Evolutionary conservation across 352 stramenopile genomes (phyloP).

Genomic region (Pythium myriotylum): DNA sequence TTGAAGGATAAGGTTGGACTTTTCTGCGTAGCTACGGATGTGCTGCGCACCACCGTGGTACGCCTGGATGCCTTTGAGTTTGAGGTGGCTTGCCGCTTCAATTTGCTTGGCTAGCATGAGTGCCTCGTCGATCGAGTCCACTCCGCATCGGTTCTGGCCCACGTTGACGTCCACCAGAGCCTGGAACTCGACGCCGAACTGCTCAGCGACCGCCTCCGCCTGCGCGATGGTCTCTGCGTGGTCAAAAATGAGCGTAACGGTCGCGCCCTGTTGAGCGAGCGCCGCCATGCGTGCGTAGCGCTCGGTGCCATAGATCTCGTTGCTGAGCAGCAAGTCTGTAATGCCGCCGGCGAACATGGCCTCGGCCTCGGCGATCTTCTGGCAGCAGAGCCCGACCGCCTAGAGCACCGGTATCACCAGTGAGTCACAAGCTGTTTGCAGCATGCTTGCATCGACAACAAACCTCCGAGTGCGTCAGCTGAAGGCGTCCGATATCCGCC

Average conservation of each 20-base stretch:
- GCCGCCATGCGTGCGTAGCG: slow-evolving; percentile 58
- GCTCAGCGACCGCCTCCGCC: slow-evolving; percentile 34
- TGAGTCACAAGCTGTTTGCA: neutral
- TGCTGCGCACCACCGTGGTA: slow-evolving; percentile 80
- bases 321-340: slow-evolving; percentile 64
- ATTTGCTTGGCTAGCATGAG: slow-evolving; percentile 47
- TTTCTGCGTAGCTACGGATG: slow-evolving; percentile 60
- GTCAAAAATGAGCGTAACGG: slow-evolving; percentile 68
- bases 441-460: too few species aligned
- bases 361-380: slow-evolving; percentile 74
- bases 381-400: slow-evolving; percentile 61
- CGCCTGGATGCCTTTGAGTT: slow-evolving; percentile 62
- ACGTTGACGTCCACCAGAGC: slow-evolving; percentile 78
- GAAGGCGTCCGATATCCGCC: slow-evolving; percentile 47
- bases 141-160: slow-evolving; percentile 73
- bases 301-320: slow-evolving; percentile 52
- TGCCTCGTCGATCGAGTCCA: slow-evolving; percentile 50
- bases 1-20: slow-evolving; percentile 41
- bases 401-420: neutral
- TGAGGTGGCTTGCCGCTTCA: slow-evolving; percentile 22
- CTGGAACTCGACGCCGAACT: slow-evolving; percentile 38
- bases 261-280: slow-evolving; percentile 38
- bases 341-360: slow-evolving; percentile 67
- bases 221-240: slow-evolving; percentile 43
- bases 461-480: slow-evolving; percentile 48